Evolutionary conservation across 1,139 yeast species (phyloP).

Genomic region (Insectozyma bohioensis): DNA sequence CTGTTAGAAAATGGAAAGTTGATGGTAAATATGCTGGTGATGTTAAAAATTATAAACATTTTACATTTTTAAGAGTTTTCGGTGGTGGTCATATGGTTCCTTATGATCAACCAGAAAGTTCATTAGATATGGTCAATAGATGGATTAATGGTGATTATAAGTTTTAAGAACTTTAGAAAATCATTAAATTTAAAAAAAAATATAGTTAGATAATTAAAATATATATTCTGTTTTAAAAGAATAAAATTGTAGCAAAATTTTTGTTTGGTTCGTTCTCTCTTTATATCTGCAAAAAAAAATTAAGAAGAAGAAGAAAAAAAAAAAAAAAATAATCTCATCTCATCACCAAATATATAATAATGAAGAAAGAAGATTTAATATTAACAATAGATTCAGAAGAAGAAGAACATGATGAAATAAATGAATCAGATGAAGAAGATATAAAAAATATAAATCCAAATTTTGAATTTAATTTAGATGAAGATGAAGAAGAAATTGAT

Average conservation of each 20-base stretch:
- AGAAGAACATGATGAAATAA: slow-evolving; percentile 21
- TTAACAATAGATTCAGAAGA: slow-evolving; percentile 17
- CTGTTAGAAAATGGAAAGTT: slow-evolving; percentile 41
- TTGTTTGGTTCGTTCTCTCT: too few species aligned
- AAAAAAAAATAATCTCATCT: slow-evolving; percentile 12
- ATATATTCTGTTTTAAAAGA: too few species aligned
- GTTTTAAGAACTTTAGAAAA: slow-evolving; percentile 10
- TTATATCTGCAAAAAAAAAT: too few species aligned
- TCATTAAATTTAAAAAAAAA: too few species aligned
- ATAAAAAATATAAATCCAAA: slow-evolving; percentile 70
- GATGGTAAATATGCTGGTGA: slow-evolving; percentile 44
- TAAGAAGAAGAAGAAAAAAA: too few species aligned
- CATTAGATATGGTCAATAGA: slow-evolving; percentile 49
- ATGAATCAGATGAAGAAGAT: slow-evolving; percentile 37
- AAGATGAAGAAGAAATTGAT: slow-evolving; percentile 50
- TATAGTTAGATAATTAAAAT: too few species aligned
- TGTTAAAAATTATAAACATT: slow-evolving; percentile 45
- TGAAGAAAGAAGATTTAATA: slow-evolving; percentile 15
- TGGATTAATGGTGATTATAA: slow-evolving; percentile 42
- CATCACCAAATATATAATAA: too few species aligned
- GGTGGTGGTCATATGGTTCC: slow-evolving; percentile 56
- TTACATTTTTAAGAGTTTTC: slow-evolving; percentile 47
- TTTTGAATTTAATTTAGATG: slow-evolving; percentile 62
- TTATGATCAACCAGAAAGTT: slow-evolving; percentile 45
- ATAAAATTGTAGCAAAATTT: too few species aligned